These are phyloP conservation scores for Kalmusia sp. DNA, from an alignment of 2,329 filamentous ascomycete species.

Conservation along the genomic window DNA sequence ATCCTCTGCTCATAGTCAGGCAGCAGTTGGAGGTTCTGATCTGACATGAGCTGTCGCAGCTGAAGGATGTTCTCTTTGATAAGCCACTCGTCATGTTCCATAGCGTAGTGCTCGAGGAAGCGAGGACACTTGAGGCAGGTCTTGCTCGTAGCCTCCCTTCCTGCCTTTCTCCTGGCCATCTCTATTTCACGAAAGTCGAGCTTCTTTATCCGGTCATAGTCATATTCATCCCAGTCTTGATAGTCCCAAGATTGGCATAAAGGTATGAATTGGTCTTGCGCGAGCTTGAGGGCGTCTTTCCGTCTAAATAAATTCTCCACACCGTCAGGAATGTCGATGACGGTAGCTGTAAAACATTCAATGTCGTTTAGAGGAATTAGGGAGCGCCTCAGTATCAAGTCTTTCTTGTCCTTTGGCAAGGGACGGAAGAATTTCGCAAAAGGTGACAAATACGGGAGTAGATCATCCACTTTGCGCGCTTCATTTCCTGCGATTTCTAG, in stretches of 20 bases:
- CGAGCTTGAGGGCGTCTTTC: conserved; percentile 63
- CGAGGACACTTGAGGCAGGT: conserved; percentile 73
- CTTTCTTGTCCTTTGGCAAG: conserved; percentile 69
- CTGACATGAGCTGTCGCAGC: conserved; percentile 86
- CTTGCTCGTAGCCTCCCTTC: conserved; percentile 67
- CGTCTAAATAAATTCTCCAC: conserved; percentile 53
- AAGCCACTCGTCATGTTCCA: conserved; percentile 96
- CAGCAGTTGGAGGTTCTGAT: conserved; percentile 93
- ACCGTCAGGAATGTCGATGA: conserved; percentile 59
- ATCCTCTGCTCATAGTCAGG: conserved; percentile 97
- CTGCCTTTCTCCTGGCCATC: conserved; percentile 71
- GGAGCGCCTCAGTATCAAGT: conserved; percentile 71
- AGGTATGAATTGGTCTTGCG: conserved; percentile 72
- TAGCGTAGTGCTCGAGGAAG: conserved; percentile 92
- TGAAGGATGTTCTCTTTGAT: conserved; percentile 92
- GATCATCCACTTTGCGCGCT: conserved; percentile 79
- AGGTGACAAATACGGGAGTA: conserved; percentile 79
- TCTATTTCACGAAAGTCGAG: conserved; percentile 81
- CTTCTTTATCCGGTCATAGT: conserved; percentile 82
- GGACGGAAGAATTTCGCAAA: conserved; percentile 73
- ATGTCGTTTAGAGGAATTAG: conserved; percentile 79
- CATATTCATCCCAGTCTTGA: conserved; percentile 81
- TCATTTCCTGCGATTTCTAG: conserved; percentile 77
- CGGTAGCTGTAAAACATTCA: conserved; percentile 80
- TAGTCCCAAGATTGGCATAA: conserved; percentile 78